A percentile compares a stretch with the other conserved stretches of the same genome.
Evolutionary conservation across 257 asterid species (phyloP).

Genomic region (Anisodus acutangulus): DNA sequence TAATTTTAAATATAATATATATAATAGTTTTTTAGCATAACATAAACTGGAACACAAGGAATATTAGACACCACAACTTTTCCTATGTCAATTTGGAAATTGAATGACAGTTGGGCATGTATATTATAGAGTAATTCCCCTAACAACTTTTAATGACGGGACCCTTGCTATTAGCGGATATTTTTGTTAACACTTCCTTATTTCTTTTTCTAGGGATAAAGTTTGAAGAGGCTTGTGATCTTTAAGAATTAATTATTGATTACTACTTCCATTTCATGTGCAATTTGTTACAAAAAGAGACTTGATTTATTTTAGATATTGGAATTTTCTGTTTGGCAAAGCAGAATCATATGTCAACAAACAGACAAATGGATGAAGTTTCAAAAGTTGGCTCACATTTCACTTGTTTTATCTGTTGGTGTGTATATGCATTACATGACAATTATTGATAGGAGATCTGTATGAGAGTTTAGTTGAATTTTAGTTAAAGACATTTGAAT

Average conservation of each 20-base stretch:
- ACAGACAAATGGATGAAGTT: slow-evolving; percentile 20
- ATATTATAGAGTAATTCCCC: background rate
- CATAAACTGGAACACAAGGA: background rate
- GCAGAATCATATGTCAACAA: slow-evolving; percentile 8
- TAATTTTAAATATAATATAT: no score
- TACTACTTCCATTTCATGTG: slow-evolving; percentile 2
- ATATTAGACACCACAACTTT: background rate
- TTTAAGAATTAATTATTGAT: background rate
- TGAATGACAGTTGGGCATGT: slow-evolving; percentile 21
- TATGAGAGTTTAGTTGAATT: background rate
- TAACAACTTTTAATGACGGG: slow-evolving; percentile 4
- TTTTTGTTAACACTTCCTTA: background rate
- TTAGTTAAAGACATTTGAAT: background rate
- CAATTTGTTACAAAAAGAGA: background rate
- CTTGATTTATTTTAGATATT: background rate
- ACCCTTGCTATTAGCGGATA: background rate
- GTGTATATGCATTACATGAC: background rate
- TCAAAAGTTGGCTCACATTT: slow-evolving; percentile 8
- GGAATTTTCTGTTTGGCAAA: slow-evolving; percentile 25
- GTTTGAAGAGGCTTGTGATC: background rate
- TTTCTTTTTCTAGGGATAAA: background rate
- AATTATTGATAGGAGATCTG: background rate
- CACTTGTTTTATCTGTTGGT: slow-evolving; percentile 24
- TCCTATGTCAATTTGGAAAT: background rate
- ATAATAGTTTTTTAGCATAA: no score